A percentile compares a stretch with the other conserved stretches of the same genome.
These are phyloP conservation scores for Corymbia calophylla DNA, from an alignment of 441 rosid genomes.

Conservation along the genomic window DNA sequence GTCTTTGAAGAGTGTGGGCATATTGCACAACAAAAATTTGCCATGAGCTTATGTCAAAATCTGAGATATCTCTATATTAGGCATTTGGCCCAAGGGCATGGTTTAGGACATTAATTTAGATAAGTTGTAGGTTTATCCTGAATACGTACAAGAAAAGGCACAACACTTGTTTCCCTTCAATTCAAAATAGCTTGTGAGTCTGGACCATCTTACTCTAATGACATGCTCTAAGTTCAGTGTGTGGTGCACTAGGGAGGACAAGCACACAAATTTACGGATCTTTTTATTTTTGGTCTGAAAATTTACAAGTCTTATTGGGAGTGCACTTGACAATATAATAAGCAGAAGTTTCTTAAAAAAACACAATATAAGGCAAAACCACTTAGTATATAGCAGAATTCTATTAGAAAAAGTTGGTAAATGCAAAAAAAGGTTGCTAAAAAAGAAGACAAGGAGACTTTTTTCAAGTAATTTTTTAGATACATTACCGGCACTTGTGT, in stretches of 20 bases:
- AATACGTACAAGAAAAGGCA: not conserved
- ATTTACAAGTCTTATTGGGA: not conserved
- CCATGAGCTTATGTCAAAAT: no score
- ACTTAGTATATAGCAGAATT: not conserved
- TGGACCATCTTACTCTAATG: not conserved
- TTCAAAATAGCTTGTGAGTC: not conserved
- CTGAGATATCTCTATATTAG: not conserved
- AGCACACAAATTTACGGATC: not conserved
- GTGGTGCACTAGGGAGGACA: not conserved
- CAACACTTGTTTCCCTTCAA: not conserved
- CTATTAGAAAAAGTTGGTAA: not conserved
- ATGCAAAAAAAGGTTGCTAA: not conserved
- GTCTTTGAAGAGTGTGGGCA: no score
- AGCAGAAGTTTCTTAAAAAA: not conserved
- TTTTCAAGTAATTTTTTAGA: not conserved
- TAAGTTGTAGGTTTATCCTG: not conserved
- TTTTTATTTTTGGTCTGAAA: no score
- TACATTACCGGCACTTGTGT: not conserved
- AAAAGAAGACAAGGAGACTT: not conserved
- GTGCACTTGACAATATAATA: not conserved
- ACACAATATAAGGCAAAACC: not conserved
- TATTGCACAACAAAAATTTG: no score
- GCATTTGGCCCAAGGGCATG: not conserved
- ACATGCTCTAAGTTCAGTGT: not conserved
- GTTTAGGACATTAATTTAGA: not conserved